phyloP scores from a whole-genome alignment of 108 stramenopile species.

The Cyclostephanos invisitatus region DNA sequence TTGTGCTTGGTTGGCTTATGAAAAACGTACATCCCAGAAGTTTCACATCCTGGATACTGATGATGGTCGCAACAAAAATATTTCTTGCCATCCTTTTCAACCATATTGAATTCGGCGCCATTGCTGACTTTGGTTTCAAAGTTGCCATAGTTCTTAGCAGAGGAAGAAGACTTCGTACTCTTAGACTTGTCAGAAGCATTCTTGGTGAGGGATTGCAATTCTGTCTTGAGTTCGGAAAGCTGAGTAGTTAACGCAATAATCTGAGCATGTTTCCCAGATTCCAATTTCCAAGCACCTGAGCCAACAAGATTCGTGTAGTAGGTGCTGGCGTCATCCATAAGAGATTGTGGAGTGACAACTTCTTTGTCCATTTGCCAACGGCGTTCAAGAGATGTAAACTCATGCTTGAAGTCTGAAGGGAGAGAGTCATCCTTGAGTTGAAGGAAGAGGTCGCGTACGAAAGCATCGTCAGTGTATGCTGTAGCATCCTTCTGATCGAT shows the following conservation, averaged over 20 bases:
- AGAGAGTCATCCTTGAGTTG: background rate
- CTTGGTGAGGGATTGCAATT: background rate
- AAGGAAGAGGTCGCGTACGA: background rate
- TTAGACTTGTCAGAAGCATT: no score
- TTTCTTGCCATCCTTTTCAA: background rate
- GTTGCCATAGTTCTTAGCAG: no score
- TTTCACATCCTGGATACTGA: background rate
- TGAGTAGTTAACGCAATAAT: slow-evolving; percentile 5
- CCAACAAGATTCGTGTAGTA: background rate
- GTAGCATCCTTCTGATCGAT: slow-evolving; percentile 9
- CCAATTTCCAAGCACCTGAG: background rate
- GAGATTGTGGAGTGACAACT: background rate
- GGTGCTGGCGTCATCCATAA: background rate
- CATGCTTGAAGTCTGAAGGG: background rate
- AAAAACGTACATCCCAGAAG: background rate
- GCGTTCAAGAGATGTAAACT: background rate
- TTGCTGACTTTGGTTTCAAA: background rate
- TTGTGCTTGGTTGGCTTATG: background rate
- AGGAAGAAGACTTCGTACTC: no score
- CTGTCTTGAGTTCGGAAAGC: background rate
- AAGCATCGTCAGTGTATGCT: slow-evolving; percentile 3
- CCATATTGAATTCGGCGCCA: background rate
- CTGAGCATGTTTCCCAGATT: background rate
- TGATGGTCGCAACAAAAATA: background rate
- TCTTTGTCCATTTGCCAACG: background rate